These are phyloP conservation scores for Plasmodium gallinaceum DNA, from an alignment of 169 alveolate species.

Conservation along the genomic window DNA sequence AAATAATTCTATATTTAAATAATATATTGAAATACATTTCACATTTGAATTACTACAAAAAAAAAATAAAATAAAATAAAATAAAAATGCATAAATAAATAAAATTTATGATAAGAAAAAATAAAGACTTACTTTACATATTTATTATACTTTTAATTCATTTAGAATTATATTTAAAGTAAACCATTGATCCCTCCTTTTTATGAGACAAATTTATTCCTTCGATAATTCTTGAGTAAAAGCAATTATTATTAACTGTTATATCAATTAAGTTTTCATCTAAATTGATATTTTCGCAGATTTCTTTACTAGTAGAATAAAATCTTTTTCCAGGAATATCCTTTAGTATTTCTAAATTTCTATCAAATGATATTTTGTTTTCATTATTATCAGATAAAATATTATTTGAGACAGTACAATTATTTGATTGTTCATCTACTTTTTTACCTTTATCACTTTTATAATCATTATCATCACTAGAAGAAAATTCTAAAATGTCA, in stretches of 20 bases:
- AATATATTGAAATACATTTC: too few relatives aligned
- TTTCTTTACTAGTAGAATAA: constrained; percentile 39
- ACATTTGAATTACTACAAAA: too few relatives aligned
- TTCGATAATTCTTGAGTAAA: constrained; percentile 51
- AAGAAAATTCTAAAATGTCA: constrained; percentile 47
- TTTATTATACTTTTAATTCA: not conserved
- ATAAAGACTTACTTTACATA: not conserved
- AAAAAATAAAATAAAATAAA: too few relatives aligned
- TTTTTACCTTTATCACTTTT: constrained; percentile 10
- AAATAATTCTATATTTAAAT: too few relatives aligned
- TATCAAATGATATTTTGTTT: not conserved
- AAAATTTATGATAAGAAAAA: not conserved
- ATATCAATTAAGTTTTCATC: constrained; percentile 42
- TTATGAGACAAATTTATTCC: constrained; percentile 57
- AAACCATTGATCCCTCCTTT: constrained; percentile 45
- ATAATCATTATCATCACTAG: constrained; percentile 16
- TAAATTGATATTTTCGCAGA: constrained; percentile 52
- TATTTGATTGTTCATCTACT: not conserved
- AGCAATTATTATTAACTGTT: constrained; percentile 62
- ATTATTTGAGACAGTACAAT: not conserved
- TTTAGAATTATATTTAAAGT: constrained; percentile 32
- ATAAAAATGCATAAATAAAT: not conserved
- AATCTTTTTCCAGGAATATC: constrained; percentile 52
- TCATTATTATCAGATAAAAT: not conserved
- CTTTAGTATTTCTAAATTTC: constrained; percentile 40